These are phyloP conservation scores for Coemansia asiatica DNA, from an alignment of 192 early-diverging fungal genomes.

Conservation along the genomic window DNA sequence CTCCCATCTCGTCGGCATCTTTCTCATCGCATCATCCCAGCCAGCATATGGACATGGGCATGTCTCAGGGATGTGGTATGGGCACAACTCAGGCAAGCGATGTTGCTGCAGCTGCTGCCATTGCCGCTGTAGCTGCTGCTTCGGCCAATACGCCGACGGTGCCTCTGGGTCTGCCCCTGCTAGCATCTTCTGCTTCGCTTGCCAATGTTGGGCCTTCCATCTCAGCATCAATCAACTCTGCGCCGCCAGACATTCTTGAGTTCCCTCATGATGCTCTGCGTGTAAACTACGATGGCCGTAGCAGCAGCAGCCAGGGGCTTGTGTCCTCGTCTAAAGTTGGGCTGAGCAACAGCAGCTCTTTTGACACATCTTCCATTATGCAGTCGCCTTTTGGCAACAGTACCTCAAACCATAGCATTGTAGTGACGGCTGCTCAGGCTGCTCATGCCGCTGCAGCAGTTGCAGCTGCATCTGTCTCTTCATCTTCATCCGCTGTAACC, in stretches of 20 bases:
- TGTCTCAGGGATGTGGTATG: neutral
- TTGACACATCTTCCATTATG: neutral
- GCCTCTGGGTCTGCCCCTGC: slow-evolving; percentile 17
- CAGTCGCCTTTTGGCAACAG: neutral
- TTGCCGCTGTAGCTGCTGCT: no score
- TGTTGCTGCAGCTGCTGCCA: no score
- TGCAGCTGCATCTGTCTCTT: neutral
- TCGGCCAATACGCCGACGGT: neutral
- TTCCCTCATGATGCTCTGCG: slow-evolving; percentile 30
- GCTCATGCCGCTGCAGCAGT: neutral
- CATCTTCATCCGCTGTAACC: neutral
- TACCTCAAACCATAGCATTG: neutral
- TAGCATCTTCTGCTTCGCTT: neutral
- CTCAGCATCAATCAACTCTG: slow-evolving; percentile 25
- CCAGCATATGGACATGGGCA: slow-evolving; percentile 13
- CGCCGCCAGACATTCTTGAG: slow-evolving; percentile 47
- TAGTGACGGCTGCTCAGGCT: neutral
- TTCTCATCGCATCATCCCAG: slow-evolving; percentile 8
- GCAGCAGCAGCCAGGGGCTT: neutral
- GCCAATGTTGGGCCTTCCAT: neutral
- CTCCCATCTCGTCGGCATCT: slow-evolving; percentile 35
- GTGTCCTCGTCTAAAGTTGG: neutral
- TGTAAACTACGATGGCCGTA: neutral
- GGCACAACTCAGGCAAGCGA: neutral
- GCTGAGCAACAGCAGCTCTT: neutral